Base-by-base conservation (phyloP, 495 filamentous ascomycete genomes). In the Neurospora sp. region DNA sequence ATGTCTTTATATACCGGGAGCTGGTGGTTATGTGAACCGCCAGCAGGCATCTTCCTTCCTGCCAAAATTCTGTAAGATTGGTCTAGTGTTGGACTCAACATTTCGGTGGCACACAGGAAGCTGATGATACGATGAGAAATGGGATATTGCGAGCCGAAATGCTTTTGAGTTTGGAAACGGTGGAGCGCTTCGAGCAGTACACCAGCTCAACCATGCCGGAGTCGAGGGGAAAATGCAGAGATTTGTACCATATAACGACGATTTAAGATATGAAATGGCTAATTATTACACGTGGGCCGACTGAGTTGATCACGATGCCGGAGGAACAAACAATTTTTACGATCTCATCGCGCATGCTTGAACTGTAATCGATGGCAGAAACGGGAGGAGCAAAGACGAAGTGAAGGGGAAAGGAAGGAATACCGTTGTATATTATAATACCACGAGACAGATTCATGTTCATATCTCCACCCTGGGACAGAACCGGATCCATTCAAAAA, bases 61-160 rank as follows among this genome's bases (percentile, higher is more conserved):
- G 36, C 62, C 42, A 54, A 74, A 28, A 37, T 66, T 38, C 42
- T 74, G 31, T 38, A 66, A 74, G 21, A 74, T 74, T 72, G 73
- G 70, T 72, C 42, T 72, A 45, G 42, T 24, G 73, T 38, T 74
- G 40, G 69, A 36, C 38, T 34, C 11, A 70, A 40, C 43, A 66
- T 34, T 34, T 34, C 7, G 28, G 15, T 17, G 54, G 28, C 28
- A 62, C 54, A 66, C 28, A 34, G 13, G 54, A 66, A 34, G 54
- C 54, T 36, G 28, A 28, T 36, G 54, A 34, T 19, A 66, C 54
- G 15, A 66, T 34, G 54, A 31, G 54, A 66, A 34, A 34, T 66
- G 15, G 54, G 54, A 66, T 66, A 15, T 36, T 66, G 54, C 54
- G 28, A 66, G 54, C 15, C 54, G 54, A 34, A 66, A 66, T 66